Conservation (phyloP, 2,329 filamentous ascomycete species). For the Diaporthe humulicola region DNA sequence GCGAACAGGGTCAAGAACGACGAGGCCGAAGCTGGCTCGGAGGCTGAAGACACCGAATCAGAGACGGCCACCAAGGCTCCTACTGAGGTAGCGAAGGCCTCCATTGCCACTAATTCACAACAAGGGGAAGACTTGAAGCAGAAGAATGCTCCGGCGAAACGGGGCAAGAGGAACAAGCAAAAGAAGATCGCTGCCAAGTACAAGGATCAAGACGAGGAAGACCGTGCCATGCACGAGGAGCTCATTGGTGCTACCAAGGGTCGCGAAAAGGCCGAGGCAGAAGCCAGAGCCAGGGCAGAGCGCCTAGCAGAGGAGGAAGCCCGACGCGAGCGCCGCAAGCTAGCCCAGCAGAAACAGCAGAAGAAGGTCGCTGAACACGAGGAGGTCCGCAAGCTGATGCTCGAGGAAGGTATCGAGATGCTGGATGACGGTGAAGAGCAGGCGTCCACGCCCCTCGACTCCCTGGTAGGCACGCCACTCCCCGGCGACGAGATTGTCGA, state of each 20-base stretch:
- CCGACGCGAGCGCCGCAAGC: conserved; percentile 79
- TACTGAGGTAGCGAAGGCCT: conserved; percentile 45
- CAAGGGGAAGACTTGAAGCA: conserved; percentile 47
- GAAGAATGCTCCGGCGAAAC: conserved; percentile 67
- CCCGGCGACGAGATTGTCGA: conserved; percentile 87
- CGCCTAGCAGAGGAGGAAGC: conserved; percentile 80
- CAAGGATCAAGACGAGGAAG: conserved; percentile 93
- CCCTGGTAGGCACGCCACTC: conserved; percentile 81
- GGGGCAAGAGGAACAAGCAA: conserved; percentile 84
- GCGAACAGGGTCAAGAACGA: background rate
- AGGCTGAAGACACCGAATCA: conserved; percentile 49
- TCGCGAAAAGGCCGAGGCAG: conserved; percentile 76
- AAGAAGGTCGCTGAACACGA: conserved; percentile 83
- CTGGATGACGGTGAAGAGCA: conserved; percentile 72
- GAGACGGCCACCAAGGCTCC: conserved; percentile 43
- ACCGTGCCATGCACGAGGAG: conserved; percentile 84
- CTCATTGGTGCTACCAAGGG: conserved; percentile 85
- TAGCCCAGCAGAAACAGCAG: conserved; percentile 84
- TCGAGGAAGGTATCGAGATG: conserved; percentile 70
- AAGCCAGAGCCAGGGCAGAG: conserved; percentile 75
- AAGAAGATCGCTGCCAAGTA: conserved; percentile 94
- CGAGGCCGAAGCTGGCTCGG: background rate
- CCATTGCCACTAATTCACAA: conserved; percentile 44
- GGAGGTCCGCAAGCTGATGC: conserved; percentile 72
- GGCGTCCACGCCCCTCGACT: conserved; percentile 71